Evolutionary conservation across 768 basidiomycete genomes (phyloP).

Genomic region (Lenzites betulinus): DNA sequence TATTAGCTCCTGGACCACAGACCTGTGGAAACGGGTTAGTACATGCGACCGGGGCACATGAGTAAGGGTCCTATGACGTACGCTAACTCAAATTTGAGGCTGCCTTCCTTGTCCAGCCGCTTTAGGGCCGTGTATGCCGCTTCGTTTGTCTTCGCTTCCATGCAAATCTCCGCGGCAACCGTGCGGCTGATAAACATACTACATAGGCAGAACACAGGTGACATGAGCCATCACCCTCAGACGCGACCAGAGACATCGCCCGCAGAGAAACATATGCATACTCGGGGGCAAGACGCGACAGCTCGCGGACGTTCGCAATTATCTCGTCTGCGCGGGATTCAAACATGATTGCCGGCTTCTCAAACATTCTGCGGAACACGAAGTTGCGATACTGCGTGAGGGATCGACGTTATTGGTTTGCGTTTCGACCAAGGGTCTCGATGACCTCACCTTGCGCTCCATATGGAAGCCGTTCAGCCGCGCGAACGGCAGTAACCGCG

Average conservation of each 20-base stretch:
- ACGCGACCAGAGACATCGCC: constrained; percentile 8
- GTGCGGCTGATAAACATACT: constrained; percentile 85
- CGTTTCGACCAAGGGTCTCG: not conserved
- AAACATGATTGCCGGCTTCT: constrained; percentile 51
- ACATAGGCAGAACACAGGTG: constrained; percentile 1
- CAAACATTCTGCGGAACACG: constrained; percentile 87
- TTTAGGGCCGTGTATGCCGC: constrained; percentile 70
- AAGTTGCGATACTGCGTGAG: constrained; percentile 71
- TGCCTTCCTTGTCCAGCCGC: constrained; percentile 60
- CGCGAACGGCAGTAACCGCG: constrained; percentile 70
- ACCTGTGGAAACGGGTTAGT: constrained; percentile 31
- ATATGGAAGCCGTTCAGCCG: constrained; percentile 74
- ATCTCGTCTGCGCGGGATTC: constrained; percentile 64
- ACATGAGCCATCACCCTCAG: constrained; percentile 13
- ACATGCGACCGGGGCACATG: not conserved
- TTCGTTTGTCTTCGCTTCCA: constrained; percentile 77
- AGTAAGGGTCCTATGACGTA: constrained; percentile 37
- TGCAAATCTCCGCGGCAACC: constrained; percentile 81
- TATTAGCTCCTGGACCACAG: constrained; percentile 64
- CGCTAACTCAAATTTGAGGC: constrained; percentile 69
- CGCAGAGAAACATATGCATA: constrained; percentile 34
- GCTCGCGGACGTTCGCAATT: constrained; percentile 66
- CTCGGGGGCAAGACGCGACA: constrained; percentile 70
- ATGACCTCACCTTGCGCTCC: constrained; percentile 63
- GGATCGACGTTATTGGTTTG: constrained; percentile 8